Percentiles rank a stretch among this genome's conserved stretches.
phyloP scores from a whole-genome alignment of 345 rosid species.

The Eucalyptus paniculata region DNA sequence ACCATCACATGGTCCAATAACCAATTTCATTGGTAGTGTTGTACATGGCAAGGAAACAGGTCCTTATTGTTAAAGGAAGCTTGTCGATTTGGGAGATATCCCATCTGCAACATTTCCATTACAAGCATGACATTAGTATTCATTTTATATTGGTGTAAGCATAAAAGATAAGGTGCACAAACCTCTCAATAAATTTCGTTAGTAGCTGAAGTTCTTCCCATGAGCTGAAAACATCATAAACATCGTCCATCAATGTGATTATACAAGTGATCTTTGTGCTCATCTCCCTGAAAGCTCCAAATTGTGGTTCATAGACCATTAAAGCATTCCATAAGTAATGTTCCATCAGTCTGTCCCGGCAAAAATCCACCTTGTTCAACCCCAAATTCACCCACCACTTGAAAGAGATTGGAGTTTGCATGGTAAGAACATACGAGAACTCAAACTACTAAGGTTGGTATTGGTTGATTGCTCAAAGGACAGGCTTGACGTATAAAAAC shows the following conservation, averaged over 20 bases:
- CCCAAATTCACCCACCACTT: conserved; percentile 17
- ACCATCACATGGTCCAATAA: neutral
- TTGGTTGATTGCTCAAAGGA: neutral
- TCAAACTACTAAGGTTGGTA: neutral
- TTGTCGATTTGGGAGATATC: neutral
- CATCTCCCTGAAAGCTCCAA: neutral
- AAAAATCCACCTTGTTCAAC: neutral
- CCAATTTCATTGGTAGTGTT: conserved; percentile 5
- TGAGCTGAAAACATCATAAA: neutral
- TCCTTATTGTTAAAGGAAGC: conserved; percentile 1
- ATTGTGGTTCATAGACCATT: conserved; percentile 5
- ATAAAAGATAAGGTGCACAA: neutral
- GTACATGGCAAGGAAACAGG: conserved; percentile 1
- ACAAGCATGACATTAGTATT: neutral
- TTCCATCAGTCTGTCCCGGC: conserved; percentile 3
- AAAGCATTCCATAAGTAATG: conserved; percentile 1
- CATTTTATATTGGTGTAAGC: neutral
- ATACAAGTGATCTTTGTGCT: neutral
- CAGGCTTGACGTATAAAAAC: neutral
- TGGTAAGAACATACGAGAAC: neutral
- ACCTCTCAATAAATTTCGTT: conserved; percentile 4
- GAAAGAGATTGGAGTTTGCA: neutral
- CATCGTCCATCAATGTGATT: conserved; percentile 2
- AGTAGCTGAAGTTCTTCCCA: conserved; percentile 3
- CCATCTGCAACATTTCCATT: neutral